These are phyloP conservation scores for Colletotrichum plurivorum DNA, from an alignment of 2,329 filamentous ascomycete species.

Conservation along the genomic window DNA sequence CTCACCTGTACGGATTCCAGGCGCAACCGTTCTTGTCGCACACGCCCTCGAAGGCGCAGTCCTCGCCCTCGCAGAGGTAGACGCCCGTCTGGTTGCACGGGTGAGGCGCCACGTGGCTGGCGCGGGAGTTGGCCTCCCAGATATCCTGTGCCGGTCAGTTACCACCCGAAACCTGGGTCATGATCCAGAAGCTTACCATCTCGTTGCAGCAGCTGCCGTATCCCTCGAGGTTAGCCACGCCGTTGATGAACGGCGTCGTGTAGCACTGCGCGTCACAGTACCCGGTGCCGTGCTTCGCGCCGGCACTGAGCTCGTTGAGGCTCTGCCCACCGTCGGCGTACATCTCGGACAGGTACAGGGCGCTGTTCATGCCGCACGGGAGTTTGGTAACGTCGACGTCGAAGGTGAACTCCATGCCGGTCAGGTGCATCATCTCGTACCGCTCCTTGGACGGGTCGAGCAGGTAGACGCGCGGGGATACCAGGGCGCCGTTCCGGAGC, in stretches of 20 bases:
- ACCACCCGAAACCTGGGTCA: background rate
- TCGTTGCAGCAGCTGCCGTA: slow-evolving; percentile 67
- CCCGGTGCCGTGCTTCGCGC: slow-evolving; percentile 73
- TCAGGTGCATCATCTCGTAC: slow-evolving; percentile 73
- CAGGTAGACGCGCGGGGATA: slow-evolving; percentile 69
- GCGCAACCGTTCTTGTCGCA: slow-evolving; percentile 62
- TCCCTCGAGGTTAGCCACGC: slow-evolving; percentile 57
- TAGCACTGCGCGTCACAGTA: slow-evolving; percentile 75
- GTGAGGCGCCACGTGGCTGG: slow-evolving; percentile 63
- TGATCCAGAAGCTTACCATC: slow-evolving; percentile 48
- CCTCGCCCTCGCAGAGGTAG: slow-evolving; percentile 59
- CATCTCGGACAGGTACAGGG: slow-evolving; percentile 72
- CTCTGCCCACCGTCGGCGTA: slow-evolving; percentile 72
- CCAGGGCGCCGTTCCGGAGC: slow-evolving; percentile 43
- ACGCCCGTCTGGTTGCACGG: slow-evolving; percentile 61
- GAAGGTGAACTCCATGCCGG: slow-evolving; percentile 74
- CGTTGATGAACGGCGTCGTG: slow-evolving; percentile 65
- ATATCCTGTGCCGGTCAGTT: slow-evolving; percentile 54
- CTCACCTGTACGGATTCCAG: slow-evolving; percentile 58
- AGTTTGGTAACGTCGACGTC: slow-evolving; percentile 76
- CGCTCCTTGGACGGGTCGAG: slow-evolving; percentile 66
- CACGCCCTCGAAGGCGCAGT: slow-evolving; percentile 54
- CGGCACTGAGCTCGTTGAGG: slow-evolving; percentile 66
- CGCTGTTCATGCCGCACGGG: slow-evolving; percentile 77
- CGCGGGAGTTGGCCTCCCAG: slow-evolving; percentile 66